These are phyloP conservation scores for Daldinia concentrica DNA, from an alignment of 495 filamentous ascomycete genomes.

Conservation along the genomic window DNA sequence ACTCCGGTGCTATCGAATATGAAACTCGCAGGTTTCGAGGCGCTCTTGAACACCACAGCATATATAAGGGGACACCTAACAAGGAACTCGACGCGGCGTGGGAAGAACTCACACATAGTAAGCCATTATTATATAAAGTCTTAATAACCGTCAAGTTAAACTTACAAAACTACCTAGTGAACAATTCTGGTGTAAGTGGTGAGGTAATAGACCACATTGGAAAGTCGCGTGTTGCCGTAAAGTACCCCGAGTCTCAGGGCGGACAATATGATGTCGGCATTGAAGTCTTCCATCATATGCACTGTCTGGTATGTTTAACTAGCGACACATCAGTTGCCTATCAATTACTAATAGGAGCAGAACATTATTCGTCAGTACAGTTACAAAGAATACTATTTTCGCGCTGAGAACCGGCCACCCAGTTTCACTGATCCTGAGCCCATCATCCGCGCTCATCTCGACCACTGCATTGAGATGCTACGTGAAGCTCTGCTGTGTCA, in stretches of 20 bases:
- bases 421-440: background rate
- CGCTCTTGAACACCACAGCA: slow-evolving; percentile 13
- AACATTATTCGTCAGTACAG: background rate
- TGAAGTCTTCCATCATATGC: slow-evolving; percentile 21
- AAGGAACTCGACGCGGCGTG: slow-evolving; percentile 20
- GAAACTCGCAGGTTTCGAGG: slow-evolving; percentile 16
- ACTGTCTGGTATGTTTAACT: slow-evolving; percentile 8
- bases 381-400: background rate
- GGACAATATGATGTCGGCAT: slow-evolving; percentile 15
- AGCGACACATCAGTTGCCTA: no score
- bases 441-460: background rate
- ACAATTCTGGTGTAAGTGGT: background rate
- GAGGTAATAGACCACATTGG: slow-evolving; percentile 4
- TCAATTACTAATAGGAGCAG: background rate
- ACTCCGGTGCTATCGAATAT: slow-evolving; percentile 8
- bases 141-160: background rate
- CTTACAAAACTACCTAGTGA: slow-evolving; percentile 1
- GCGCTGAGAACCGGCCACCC: background rate
- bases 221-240: slow-evolving; percentile 12
- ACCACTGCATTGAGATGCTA: slow-evolving; percentile 6
- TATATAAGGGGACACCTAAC: slow-evolving; percentile 18
- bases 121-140: background rate
- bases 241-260: slow-evolving; percentile 17
- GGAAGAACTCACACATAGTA: slow-evolving; percentile 4
- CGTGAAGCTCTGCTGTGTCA: slow-evolving; percentile 14